These are phyloP conservation scores for Metschnikowia drakensbergensis DNA, from an alignment of 805 yeast species.

Conservation along the genomic window DNA sequence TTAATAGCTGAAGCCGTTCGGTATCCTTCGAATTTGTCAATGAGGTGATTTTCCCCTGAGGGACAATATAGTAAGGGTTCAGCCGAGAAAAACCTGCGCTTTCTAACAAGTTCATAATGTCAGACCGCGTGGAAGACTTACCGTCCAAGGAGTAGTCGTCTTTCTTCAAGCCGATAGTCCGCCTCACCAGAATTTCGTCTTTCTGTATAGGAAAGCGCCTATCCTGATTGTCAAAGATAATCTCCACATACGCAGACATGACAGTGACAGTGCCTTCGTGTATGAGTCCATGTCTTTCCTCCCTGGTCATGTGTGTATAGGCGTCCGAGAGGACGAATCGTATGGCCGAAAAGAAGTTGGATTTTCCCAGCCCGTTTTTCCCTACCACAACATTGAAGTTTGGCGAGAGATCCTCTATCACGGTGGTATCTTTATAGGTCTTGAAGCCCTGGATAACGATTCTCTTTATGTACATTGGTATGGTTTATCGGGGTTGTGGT, in stretches of 20 bases:
- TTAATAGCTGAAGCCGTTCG: constrained; percentile 72
- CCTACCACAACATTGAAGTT: constrained; percentile 82
- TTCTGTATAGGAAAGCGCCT: constrained; percentile 67
- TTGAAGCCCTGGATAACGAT: constrained; percentile 89
- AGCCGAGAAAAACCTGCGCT: constrained; percentile 89
- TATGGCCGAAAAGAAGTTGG: constrained; percentile 92
- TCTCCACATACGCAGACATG: constrained; percentile 90
- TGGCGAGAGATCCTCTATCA: constrained; percentile 72
- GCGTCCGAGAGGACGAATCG: constrained; percentile 90
- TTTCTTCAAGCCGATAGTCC: constrained; percentile 90
- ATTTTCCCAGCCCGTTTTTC: constrained; percentile 94
- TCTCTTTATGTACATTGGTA: constrained; percentile 39
- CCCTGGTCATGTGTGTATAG: constrained; percentile 75
- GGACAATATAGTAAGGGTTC: constrained; percentile 93
- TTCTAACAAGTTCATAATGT: constrained; percentile 76
- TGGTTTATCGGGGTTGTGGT: background rate
- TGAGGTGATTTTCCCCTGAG: constrained; percentile 89
- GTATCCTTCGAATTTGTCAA: constrained; percentile 85
- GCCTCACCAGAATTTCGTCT: constrained; percentile 67
- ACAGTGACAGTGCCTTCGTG: constrained; percentile 90
- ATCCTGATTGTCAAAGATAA: constrained; percentile 78
- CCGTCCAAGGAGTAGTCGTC: constrained; percentile 88
- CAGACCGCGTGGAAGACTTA: constrained; percentile 72
- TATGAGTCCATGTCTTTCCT: constrained; percentile 80
- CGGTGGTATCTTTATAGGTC: constrained; percentile 82